Evolutionary conservation across 1,284 basidiomycete species (phyloP).

Genomic region (Porogramme epimiltina): DNA sequence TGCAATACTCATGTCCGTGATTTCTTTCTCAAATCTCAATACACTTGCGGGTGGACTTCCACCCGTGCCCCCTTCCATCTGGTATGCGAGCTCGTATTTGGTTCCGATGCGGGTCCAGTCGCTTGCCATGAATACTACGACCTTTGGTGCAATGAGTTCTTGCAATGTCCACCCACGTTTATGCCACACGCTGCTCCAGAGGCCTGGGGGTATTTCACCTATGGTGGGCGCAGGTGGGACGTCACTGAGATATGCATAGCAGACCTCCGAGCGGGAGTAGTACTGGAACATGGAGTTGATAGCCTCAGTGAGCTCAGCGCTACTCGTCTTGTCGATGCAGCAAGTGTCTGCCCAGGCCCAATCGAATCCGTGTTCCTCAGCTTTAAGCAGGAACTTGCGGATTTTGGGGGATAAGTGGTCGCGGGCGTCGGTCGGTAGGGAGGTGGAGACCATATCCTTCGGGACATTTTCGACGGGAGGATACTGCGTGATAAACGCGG

Average conservation of each 20-base stretch:
- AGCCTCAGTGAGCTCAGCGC: background rate
- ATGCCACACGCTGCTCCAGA: conserved; percentile 1
- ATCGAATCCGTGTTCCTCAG: background rate
- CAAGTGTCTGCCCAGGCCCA: conserved; percentile 2
- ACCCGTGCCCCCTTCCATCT: background rate
- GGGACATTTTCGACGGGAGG: too few species aligned
- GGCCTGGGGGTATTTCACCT: too few species aligned
- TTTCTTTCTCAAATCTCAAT: background rate
- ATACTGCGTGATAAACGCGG: too few species aligned
- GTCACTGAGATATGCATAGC: conserved; percentile 2
- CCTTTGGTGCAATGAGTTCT: conserved; percentile 4
- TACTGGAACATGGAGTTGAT: conserved; percentile 1
- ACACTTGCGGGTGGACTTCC: background rate
- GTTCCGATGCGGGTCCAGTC: background rate
- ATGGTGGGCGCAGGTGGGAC: background rate
- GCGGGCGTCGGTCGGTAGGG: background rate
- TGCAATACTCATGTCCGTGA: conserved; percentile 5
- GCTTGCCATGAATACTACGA: background rate
- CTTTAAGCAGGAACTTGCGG: too few species aligned
- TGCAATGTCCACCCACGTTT: conserved; percentile 2
- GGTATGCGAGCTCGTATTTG: background rate
- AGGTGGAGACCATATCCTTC: too few species aligned
- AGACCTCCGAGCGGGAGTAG: conserved; percentile 1
- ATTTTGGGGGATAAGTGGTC: background rate
- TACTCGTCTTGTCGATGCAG: conserved; percentile 5